Evolutionary conservation across 495 filamentous ascomycete species (phyloP).

Genomic region (Bathelium albidoporum): DNA sequence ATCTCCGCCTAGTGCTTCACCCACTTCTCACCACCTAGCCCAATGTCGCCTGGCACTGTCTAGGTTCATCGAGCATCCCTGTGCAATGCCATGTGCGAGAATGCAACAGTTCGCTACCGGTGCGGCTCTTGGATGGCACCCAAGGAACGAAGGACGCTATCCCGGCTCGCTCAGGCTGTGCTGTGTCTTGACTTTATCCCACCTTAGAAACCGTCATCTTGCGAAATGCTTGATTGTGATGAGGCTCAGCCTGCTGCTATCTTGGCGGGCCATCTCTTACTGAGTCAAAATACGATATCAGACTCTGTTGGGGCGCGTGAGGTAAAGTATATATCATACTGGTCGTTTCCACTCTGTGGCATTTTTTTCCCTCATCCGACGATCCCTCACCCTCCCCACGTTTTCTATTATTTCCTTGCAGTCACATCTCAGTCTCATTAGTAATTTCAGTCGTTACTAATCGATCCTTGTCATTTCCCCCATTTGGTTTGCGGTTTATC

Average conservation of each 20-base stretch:
- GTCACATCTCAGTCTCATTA: neutral
- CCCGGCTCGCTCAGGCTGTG: neutral
- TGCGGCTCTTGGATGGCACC: neutral
- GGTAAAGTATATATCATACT: neutral
- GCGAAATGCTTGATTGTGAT: neutral
- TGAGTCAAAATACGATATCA: neutral
- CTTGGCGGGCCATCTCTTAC: neutral
- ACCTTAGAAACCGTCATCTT: neutral
- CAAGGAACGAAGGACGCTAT: neutral
- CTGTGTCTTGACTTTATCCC: neutral
- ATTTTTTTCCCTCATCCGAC: neutral
- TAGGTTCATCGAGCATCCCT: neutral
- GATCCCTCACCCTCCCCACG: neutral
- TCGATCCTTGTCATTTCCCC: neutral
- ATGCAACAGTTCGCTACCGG: neutral
- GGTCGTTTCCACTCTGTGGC: neutral
- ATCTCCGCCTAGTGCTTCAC: neutral
- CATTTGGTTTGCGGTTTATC: neutral
- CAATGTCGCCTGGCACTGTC: neutral
- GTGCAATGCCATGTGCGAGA: neutral
- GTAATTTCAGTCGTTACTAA: constrained; percentile 2
- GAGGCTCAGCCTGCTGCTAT: neutral
- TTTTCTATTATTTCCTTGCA: neutral
- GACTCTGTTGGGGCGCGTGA: neutral
- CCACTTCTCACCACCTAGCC: neutral